These are phyloP conservation scores for Arabidopsis hybrid DNA, from an alignment of 441 rosid species.

Conservation along the genomic window DNA sequence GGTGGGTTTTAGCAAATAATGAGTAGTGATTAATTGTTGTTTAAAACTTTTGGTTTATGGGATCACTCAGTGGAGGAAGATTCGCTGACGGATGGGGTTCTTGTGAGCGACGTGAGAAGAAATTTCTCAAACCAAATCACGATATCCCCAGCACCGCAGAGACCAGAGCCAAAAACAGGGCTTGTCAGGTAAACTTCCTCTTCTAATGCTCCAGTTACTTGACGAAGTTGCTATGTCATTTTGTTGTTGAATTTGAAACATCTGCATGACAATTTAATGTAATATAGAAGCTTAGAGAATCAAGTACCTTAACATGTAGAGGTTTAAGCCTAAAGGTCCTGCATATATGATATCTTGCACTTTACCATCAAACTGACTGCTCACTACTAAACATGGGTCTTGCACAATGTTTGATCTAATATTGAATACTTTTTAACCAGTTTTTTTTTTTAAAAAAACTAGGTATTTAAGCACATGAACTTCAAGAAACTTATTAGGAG, in stretches of 20 bases:
- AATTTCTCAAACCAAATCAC: slow-evolving; percentile 84
- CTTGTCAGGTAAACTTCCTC: slow-evolving; percentile 74
- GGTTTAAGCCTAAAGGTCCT: slow-evolving; percentile 15
- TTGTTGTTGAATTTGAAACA: slow-evolving; percentile 10
- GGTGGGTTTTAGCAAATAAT: slow-evolving; percentile 12
- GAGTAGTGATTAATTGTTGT: slow-evolving; percentile 3
- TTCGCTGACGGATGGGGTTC: slow-evolving; percentile 98
- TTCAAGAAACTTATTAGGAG: background rate
- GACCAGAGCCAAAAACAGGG: slow-evolving; percentile 93
- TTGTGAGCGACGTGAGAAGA: slow-evolving; percentile 89
- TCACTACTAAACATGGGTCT: slow-evolving; percentile 7
- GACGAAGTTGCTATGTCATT: background rate
- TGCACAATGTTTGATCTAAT: slow-evolving; percentile 12
- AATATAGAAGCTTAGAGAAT: slow-evolving; percentile 23
- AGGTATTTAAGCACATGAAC: background rate
- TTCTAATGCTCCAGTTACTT: slow-evolving; percentile 7
- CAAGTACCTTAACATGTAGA: background rate
- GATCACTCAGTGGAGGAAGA: slow-evolving; percentile 71
- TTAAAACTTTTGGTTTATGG: slow-evolving; percentile 33
- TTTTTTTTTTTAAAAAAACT: too few relatives aligned
- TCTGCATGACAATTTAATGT: slow-evolving; percentile 24
- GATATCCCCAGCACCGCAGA: slow-evolving; percentile 95
- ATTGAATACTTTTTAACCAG: background rate
- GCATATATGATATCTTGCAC: background rate
- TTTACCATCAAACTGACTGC: slow-evolving; percentile 23